phyloP scores from a whole-genome alignment of 345 rosid genomes.

The Salix suchowensis region DNA sequence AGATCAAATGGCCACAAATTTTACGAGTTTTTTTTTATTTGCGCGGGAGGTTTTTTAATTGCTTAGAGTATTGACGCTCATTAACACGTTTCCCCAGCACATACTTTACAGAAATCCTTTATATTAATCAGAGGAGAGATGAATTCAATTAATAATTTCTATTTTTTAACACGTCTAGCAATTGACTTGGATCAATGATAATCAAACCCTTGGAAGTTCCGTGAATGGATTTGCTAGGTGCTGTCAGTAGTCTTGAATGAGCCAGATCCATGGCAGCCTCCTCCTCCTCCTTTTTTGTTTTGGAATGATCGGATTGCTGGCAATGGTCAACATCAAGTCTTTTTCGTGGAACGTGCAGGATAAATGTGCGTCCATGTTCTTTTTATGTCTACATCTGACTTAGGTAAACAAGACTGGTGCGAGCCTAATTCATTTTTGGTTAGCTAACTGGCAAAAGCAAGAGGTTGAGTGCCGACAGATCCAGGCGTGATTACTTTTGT shows the following conservation, averaged over 20 bases:
- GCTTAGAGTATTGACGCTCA: too few species aligned
- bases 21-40: too few species aligned
- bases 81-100: too few species aligned
- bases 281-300: too few species aligned
- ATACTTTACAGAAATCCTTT: too few species aligned
- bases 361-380: neutral
- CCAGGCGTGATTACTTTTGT: neutral
- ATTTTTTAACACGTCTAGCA: neutral
- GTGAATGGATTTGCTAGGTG: neutral
- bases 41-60: too few species aligned
- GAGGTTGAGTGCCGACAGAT: neutral
- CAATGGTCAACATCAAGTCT: neutral
- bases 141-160: neutral
- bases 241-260: neutral
- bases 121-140: too few species aligned
- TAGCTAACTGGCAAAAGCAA: neutral
- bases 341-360: neutral
- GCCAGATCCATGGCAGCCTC: neutral
- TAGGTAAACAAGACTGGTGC: neutral
- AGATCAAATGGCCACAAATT: too few species aligned
- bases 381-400: too few species aligned
- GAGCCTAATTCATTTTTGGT: neutral
- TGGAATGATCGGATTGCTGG: neutral
- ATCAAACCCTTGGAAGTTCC: neutral
- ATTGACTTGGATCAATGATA: neutral